These are phyloP conservation scores for Lentinula sp. DNA, from an alignment of 768 basidiomycete species.

Conservation along the genomic window DNA sequence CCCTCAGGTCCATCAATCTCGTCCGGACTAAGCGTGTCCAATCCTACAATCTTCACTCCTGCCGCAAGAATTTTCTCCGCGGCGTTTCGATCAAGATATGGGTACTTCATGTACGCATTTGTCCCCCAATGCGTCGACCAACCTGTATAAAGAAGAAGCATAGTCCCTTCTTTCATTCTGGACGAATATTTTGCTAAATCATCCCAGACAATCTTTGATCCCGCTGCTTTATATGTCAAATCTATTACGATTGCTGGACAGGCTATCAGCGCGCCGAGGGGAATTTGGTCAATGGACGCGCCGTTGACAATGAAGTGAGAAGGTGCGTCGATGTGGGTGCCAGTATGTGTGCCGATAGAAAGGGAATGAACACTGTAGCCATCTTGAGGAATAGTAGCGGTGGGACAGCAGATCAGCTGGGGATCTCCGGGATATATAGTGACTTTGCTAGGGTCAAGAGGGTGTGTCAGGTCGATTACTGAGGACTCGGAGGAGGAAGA, in stretches of 20 bases:
- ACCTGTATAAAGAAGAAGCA: constrained; percentile 58
- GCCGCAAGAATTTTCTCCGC: constrained; percentile 40
- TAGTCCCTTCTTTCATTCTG: constrained; percentile 30
- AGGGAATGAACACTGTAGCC: constrained; percentile 48
- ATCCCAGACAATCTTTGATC: constrained; percentile 52
- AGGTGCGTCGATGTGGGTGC: constrained; percentile 78
- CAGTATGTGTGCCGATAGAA: constrained; percentile 62
- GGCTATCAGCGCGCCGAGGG: constrained; percentile 46
- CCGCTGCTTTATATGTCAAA: constrained; percentile 33
- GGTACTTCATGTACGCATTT: constrained; percentile 52
- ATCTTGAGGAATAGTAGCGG: constrained; percentile 33
- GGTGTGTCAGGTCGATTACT: constrained; percentile 52
- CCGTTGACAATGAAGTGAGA: constrained; percentile 62
- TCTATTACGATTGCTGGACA: constrained; percentile 48
- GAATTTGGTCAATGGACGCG: constrained; percentile 50
- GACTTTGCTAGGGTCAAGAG: constrained; percentile 32
- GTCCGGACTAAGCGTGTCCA: constrained; percentile 66
- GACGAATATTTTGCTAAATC: constrained; percentile 31
- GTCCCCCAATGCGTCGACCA: constrained; percentile 57
- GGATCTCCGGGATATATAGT: constrained; percentile 57
- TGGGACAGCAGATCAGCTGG: constrained; percentile 29
- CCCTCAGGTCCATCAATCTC: constrained; percentile 35
- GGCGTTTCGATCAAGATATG: constrained; percentile 50
- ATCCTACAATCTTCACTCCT: constrained; percentile 53
- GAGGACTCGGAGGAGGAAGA: constrained; percentile 4